Conservation (phyloP, 148 eudicot genomes). For the Euryodendron excelsum region DNA sequence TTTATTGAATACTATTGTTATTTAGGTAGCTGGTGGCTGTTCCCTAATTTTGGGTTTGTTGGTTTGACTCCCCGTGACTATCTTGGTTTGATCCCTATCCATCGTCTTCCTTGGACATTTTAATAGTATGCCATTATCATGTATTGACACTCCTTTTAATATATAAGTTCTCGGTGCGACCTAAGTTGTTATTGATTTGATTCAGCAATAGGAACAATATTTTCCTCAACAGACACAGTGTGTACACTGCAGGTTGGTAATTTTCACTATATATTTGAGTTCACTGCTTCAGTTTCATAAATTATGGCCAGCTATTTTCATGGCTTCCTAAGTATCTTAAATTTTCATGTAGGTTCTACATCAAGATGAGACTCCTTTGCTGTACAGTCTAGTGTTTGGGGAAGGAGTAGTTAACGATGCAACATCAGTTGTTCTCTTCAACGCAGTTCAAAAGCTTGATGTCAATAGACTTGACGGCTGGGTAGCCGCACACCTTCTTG, state of each 20-base stretch:
- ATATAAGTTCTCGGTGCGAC: neutral
- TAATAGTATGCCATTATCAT: neutral
- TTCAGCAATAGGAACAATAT: conserved; percentile 89
- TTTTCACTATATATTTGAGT: neutral
- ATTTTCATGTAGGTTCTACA: conserved; percentile 54
- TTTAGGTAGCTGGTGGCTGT: conserved; percentile 83
- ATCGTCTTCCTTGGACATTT: neutral
- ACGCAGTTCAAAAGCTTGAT: conserved; percentile 87
- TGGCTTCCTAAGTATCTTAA: neutral
- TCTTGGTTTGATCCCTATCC: conserved; percentile 49
- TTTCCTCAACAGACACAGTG: conserved; percentile 95
- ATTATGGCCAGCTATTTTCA: neutral
- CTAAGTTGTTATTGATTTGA: conserved; percentile 8
- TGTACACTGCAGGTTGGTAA: conserved; percentile 97
- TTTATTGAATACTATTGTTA: conserved; percentile 15
- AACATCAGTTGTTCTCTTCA: conserved; percentile 92
- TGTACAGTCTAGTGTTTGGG: conserved; percentile 94
- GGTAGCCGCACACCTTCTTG: conserved; percentile 46
- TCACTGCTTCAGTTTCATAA: neutral
- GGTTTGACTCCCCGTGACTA: conserved; percentile 69
- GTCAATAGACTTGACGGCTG: conserved; percentile 54
- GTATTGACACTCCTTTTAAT: neutral
- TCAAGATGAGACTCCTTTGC: conserved; percentile 94
- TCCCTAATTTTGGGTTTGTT: conserved; percentile 60
- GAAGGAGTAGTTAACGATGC: conserved; percentile 99